A percentile compares a stretch with the other conserved stretches of the same genome.
Evolutionary conservation across 2,329 filamentous ascomycete genomes (phyloP).

Genomic region (Diaporthe sp.): DNA sequence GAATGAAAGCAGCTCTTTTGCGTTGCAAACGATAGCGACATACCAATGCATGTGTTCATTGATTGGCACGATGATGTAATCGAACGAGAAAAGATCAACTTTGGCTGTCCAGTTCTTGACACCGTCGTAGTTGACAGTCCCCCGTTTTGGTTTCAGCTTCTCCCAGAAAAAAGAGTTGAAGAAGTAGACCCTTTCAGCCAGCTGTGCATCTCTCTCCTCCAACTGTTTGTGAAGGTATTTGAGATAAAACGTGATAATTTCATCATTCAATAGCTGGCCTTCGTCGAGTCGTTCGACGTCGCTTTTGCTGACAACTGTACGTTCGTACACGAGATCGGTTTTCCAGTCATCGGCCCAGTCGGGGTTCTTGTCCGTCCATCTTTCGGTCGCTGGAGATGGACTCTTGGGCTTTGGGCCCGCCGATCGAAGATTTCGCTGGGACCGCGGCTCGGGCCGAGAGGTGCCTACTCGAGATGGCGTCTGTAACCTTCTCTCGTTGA

Average conservation of each 20-base stretch:
- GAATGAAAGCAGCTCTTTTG: constrained; percentile 67
- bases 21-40: constrained; percentile 93
- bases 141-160: constrained; percentile 72
- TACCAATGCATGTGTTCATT: constrained; percentile 94
- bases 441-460: constrained; percentile 30
- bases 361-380: constrained; percentile 63
- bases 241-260: constrained; percentile 88
- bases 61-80: constrained; percentile 92
- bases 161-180: constrained; percentile 95
- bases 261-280: constrained; percentile 91
- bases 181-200: constrained; percentile 78
- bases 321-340: constrained; percentile 71
- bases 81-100: constrained; percentile 84
- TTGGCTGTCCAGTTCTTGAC: constrained; percentile 90
- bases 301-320: constrained; percentile 74
- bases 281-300: constrained; percentile 84
- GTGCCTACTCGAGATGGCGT: not conserved
- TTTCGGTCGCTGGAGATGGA: constrained; percentile 38
- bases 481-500: not conserved
- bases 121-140: constrained; percentile 82
- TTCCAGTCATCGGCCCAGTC: constrained; percentile 65
- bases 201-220: constrained; percentile 62
- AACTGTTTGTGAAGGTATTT: constrained; percentile 75
- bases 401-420: constrained; percentile 12
- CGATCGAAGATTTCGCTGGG: constrained; percentile 35